Evolutionary conservation across 495 filamentous ascomycete genomes (phyloP).

Genomic region (Aspergillus cristatus): DNA sequence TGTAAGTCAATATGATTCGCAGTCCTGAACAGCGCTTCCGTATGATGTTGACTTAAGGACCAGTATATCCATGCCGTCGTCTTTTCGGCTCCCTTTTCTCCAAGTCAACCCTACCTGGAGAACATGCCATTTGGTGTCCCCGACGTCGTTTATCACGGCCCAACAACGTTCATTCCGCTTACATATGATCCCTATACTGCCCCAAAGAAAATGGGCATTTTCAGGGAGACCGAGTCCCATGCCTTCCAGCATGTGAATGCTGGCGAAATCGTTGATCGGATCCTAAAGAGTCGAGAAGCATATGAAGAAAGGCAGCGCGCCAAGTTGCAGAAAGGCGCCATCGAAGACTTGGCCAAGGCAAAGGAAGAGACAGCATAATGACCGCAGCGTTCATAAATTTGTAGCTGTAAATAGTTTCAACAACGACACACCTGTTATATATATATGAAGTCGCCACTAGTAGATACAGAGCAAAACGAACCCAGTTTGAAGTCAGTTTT

Average conservation of each 20-base stretch:
- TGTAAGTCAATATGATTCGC: slow-evolving; percentile 39
- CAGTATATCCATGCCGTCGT: slow-evolving; percentile 82
- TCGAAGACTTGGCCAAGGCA: slow-evolving; percentile 47
- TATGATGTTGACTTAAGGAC: too few relatives aligned
- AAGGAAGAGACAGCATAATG: slow-evolving; percentile 19
- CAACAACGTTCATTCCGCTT: slow-evolving; percentile 81
- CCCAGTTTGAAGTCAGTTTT: too few relatives aligned
- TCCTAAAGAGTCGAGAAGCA: slow-evolving; percentile 68
- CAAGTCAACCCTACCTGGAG: slow-evolving; percentile 64
- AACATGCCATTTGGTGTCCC: slow-evolving; percentile 67
- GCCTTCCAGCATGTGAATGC: slow-evolving; percentile 83
- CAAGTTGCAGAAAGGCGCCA: slow-evolving; percentile 73
- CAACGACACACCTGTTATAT: slow-evolving; percentile 6
- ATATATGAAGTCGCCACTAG: background rate
- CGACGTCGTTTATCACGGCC: slow-evolving; percentile 85
- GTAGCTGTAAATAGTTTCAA: slow-evolving; percentile 1
- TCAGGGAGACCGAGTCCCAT: slow-evolving; percentile 62
- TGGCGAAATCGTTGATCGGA: slow-evolving; percentile 81
- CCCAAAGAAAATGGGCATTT: slow-evolving; percentile 71
- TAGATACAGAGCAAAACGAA: too few relatives aligned
- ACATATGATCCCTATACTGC: slow-evolving; percentile 79
- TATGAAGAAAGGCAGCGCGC: slow-evolving; percentile 86
- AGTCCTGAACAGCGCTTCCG: too few relatives aligned
- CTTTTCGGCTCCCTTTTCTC: slow-evolving; percentile 82
- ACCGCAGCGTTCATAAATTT: too few relatives aligned